A percentile compares a stretch with the other conserved stretches of the same genome.
These are phyloP conservation scores for Ophiocordyceps camponoti-rufipedis DNA, from an alignment of 2,329 filamentous ascomycete species.

Conservation along the genomic window DNA sequence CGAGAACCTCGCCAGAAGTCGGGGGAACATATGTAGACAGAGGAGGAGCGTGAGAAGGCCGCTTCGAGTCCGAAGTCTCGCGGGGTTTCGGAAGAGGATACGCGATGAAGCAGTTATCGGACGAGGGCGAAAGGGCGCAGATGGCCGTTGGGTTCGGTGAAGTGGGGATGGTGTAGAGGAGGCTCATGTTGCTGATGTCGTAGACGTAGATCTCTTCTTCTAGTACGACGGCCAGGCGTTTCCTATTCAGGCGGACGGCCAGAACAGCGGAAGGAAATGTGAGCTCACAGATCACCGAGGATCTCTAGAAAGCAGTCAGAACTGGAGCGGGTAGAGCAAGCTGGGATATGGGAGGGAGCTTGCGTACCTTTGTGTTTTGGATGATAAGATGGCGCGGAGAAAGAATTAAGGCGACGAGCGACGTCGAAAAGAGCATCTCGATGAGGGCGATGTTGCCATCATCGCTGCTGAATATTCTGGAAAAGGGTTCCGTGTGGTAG, in stretches of 20 bases:
- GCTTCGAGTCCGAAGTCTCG: slow-evolving; percentile 35
- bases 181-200: slow-evolving; percentile 96
- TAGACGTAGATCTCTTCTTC: slow-evolving; percentile 97
- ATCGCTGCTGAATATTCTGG: slow-evolving; percentile 84
- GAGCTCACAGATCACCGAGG: slow-evolving; percentile 88
- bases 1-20: slow-evolving; percentile 78
- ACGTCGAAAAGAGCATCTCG: slow-evolving; percentile 98
- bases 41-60: slow-evolving; percentile 72
- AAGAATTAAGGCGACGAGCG: slow-evolving; percentile 79
- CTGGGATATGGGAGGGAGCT: background rate
- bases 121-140: slow-evolving; percentile 82
- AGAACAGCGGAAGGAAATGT: slow-evolving; percentile 95
- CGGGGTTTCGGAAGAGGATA: slow-evolving; percentile 70
- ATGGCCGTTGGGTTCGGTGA: slow-evolving; percentile 87
- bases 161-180: slow-evolving; percentile 81
- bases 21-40: slow-evolving; percentile 60
- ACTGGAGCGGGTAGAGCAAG: background rate
- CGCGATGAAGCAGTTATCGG: slow-evolving; percentile 87
- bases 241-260: slow-evolving; percentile 83
- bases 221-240: slow-evolving; percentile 79
- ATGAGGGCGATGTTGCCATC: slow-evolving; percentile 91
- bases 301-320: slow-evolving; percentile 22
- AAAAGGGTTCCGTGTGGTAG: slow-evolving; percentile 92
- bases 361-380: slow-evolving; percentile 80
- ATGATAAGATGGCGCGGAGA: slow-evolving; percentile 88